Base-by-base conservation (phyloP, 1,139 yeast genomes). In the Candida sanyaensis region DNA sequence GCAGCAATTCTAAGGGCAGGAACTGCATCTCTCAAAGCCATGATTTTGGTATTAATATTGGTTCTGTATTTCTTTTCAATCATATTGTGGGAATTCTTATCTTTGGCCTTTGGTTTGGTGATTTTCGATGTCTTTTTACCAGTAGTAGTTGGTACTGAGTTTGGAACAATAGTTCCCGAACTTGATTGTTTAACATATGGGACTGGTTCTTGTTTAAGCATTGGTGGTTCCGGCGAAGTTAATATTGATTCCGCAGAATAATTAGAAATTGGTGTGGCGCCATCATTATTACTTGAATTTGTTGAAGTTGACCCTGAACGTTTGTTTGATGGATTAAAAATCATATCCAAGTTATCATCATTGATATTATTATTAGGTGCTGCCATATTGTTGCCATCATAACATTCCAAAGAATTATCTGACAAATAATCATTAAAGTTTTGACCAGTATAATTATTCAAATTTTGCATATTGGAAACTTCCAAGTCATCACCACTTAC, bases 31-130 rank as follows among this genome's bases (percentile, higher is more conserved):
- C 92, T 71, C 42, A 87, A 77, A 48, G 84, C 85, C 47, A 83
- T 63, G 44, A 87, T 86, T 66, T 86, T 86, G 50, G 86, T 81
- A 62, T 87, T 87, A 58, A 87, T 85, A 59, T 85, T 86, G 30
- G 90, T 85, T 58, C 95, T 73, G 65, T 87, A 87, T 60, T 87
- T 83, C 65, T 86, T 86, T 61, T 87, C 95, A 58, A 87, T 86
- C 80, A 86, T 79, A 59, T 87, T 87, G 65, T 87, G 93, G n/a
- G 90, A 83, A 10, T 85, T 77, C 60, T 83, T 80, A 55, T 83
- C 84, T 65, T 81, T 79, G 37, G 61, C 54, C 44, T 61, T 64
- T 6, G 76, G 74, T 47, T 74, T 75, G n/a, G 65, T 53, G 33
- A 69, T 59, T 41, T 54, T 55, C 6, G 49, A 21, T 7, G 46